Conservation (phyloP, 768 basidiomycete species). For the Leucocoprinus birnbaumii region DNA sequence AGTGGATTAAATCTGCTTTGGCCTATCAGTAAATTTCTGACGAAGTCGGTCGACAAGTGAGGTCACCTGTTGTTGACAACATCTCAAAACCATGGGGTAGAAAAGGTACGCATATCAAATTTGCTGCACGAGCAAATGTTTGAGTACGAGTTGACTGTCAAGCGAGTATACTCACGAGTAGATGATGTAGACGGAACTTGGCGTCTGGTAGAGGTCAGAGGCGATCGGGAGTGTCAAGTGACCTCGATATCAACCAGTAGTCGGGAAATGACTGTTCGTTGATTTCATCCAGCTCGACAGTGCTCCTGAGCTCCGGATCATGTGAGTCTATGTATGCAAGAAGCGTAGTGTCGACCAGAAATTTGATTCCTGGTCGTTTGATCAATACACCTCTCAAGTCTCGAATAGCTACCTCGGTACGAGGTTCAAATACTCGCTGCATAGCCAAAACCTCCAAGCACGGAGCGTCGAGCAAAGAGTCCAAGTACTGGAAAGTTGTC, state of each 20-base stretch:
- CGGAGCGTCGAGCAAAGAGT: too few relatives aligned
- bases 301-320: neutral
- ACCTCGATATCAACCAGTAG: conserved; percentile 7
- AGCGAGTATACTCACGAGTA: too few relatives aligned
- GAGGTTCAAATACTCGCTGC: neutral
- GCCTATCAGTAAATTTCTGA: too few relatives aligned
- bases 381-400: neutral
- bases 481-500: neutral
- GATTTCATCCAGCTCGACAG: neutral
- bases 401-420: neutral
- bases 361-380: neutral
- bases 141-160: too few relatives aligned
- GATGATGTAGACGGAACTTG: too few relatives aligned
- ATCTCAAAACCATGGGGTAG: too few relatives aligned
- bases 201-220: too few relatives aligned
- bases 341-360: neutral
- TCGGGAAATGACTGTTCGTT: neutral
- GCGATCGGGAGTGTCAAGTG: neutral
- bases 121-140: too few relatives aligned
- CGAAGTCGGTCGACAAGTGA: too few relatives aligned
- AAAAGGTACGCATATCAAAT: too few relatives aligned
- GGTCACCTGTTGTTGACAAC: too few relatives aligned
- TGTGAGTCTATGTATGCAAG: neutral
- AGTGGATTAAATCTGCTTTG: too few relatives aligned
- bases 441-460: conserved; percentile 1